Evolutionary conservation across 441 rosid species (phyloP).

Genomic region (Raphanus hybrid): DNA sequence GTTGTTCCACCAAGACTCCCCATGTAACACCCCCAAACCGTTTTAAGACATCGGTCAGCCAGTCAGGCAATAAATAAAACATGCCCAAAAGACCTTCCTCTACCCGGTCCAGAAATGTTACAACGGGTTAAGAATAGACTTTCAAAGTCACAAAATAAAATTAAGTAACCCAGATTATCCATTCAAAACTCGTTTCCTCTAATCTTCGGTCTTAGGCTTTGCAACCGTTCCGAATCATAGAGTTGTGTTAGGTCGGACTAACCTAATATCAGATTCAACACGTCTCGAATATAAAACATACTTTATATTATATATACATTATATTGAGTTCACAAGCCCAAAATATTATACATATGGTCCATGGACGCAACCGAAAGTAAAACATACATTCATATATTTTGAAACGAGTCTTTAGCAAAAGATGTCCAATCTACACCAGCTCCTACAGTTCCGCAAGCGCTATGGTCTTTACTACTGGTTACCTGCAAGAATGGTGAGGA

Average conservation of each 20-base stretch:
- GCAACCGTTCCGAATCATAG: background rate
- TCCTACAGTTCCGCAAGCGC: no score
- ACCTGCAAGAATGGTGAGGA: no score
- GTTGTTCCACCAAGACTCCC: no score
- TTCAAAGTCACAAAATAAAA: background rate
- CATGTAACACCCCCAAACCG: background rate
- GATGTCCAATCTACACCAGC: background rate
- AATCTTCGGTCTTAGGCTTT: background rate
- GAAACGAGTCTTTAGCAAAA: background rate
- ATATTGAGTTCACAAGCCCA: background rate
- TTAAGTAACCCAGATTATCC: background rate
- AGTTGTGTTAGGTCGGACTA: background rate
- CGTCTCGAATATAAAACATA: background rate
- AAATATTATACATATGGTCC: background rate
- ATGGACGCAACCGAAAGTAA: background rate
- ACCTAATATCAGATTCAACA: background rate
- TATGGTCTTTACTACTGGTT: no score
- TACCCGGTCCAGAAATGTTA: background rate
- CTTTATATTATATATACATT: background rate
- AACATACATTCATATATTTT: background rate
- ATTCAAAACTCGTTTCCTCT: background rate
- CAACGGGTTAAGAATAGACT: background rate
- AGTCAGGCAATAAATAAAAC: background rate
- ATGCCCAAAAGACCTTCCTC: background rate
- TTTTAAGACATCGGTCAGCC: background rate